These are phyloP conservation scores for Terana coerulea DNA, from an alignment of 768 basidiomycete genomes.

Conservation along the genomic window DNA sequence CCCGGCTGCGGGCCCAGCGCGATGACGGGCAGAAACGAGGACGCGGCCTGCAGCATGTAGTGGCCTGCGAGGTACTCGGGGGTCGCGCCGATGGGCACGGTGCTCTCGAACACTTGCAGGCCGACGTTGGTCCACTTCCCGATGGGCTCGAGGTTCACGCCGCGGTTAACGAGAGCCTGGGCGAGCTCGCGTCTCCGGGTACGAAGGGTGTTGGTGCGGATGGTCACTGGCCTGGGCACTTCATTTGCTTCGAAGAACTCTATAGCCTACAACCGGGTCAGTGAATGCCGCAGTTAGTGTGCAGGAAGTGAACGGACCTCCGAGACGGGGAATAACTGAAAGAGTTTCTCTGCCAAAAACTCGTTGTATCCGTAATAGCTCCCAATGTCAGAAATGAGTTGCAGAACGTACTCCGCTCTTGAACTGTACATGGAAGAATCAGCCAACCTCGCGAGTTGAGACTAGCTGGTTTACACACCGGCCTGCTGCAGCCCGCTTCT, in stretches of 20 bases:
- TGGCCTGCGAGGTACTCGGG: conserved; percentile 99
- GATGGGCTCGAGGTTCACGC: conserved; percentile 96
- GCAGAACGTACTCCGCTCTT: conserved; percentile 85
- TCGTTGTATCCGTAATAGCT: conserved; percentile 98
- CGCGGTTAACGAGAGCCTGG: conserved; percentile 89
- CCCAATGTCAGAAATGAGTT: conserved; percentile 84
- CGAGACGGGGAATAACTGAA: conserved; percentile 86
- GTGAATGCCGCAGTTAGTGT: conserved; percentile 3
- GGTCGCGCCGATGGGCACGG: conserved; percentile 94
- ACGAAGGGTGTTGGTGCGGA: conserved; percentile 94
- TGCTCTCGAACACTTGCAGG: conserved; percentile 96
- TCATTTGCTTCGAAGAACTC: conserved; percentile 99
- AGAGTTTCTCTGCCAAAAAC: conserved; percentile 91
- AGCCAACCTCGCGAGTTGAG: background rate
- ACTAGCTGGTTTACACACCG: conserved; percentile 42
- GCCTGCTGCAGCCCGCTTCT: conserved; percentile 57
- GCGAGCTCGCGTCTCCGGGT: conserved; percentile 92
- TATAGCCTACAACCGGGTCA: conserved; percentile 60
- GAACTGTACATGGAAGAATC: conserved; percentile 48
- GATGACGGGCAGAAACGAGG: conserved; percentile 98
- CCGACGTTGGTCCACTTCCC: conserved; percentile 99
- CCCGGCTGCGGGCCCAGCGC: conserved; percentile 89
- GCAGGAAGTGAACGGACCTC: conserved; percentile 54
- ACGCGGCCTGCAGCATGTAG: conserved; percentile 99
- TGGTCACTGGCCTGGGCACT: conserved; percentile 92